Percentiles rank a stretch among this genome's conserved stretches.
Conservation (phyloP, 371 early-diverging fungal genomes). For the Mortierella sp. region DNA sequence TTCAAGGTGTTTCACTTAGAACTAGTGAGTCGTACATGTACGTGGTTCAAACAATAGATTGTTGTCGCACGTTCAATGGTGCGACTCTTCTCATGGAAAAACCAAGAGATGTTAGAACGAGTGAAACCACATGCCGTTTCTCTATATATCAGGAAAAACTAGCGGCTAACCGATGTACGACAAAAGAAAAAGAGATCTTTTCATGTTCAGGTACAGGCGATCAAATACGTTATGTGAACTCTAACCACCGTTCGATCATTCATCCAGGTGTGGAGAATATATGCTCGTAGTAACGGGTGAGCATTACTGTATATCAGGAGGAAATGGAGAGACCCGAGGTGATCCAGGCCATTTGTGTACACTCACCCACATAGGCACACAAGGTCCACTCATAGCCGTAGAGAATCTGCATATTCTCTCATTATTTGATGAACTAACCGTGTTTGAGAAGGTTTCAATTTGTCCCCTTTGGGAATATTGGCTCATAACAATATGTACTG, state of each 20-base stretch:
- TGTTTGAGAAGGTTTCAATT: slow-evolving; percentile 1
- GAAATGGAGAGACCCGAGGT: background rate
- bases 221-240: background rate
- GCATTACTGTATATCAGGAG: background rate
- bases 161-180: background rate
- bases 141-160: slow-evolving; percentile 4
- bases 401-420: background rate
- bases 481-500: background rate
- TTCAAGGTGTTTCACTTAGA: background rate
- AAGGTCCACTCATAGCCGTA: too few species aligned
- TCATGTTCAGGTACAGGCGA: background rate
- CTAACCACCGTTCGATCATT: background rate
- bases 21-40: background rate
- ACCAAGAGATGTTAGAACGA: background rate
- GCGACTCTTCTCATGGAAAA: background rate
- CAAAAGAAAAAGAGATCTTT: background rate
- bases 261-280: background rate
- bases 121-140: background rate
- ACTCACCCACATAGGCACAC: background rate
- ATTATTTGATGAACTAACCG: background rate
- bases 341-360: background rate
- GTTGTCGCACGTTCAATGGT: background rate
- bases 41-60: background rate
- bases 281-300: background rate
- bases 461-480: background rate